Evolutionary conservation across 352 stramenopile species (phyloP), one percentile per base, ranked within the genome.

Genomic region (Globisporangium orthogonon): DNA sequence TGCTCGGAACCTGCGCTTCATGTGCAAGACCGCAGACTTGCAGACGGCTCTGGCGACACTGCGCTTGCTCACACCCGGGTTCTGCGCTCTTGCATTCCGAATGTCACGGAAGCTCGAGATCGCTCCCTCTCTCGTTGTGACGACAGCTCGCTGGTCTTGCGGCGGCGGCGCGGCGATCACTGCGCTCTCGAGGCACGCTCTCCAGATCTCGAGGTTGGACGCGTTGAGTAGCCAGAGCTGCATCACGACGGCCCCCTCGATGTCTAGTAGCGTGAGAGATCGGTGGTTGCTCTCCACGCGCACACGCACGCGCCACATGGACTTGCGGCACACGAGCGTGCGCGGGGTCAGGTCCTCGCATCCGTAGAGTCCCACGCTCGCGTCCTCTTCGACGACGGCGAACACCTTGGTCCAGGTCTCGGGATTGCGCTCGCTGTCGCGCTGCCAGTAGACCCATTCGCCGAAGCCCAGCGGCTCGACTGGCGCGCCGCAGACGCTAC

Each of bases 401-500:
- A 78, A 81, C 13, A 81, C 69, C n/a, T 60, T 47, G 11, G 72
- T 81, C 72, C 72, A 81, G 55, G 66, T 78, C 35, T 76, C 49
- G 3, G 72, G 72, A 1, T 76, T 65, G 18, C 52, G n/a, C 18
- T 61, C 54, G 10, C 54, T 58, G 52, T 77, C 63, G 5, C 66
- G 63, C 54, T 80, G 71, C 69, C 69, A 80, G 48, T 80, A 77
- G 58, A 76, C 69, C 69, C 69, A 80, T 48, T 76, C 71, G 60
- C 67, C 3, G 74, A 57, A 45, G 70, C 53, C 51, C 54, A 41
- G 43, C 3, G 44, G 53, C 15, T 57, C 52, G 18, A 50, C 39
- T 10, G 52, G n/a, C 4, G 14, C 45, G 44, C 33, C 49, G 30
- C 33, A 28, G 43, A 10, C 23, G 18, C 43, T 29, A 30, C 13